Base-by-base conservation (phyloP, 1,284 basidiomycete genomes). In the Sporisorium reilianum region DNA sequence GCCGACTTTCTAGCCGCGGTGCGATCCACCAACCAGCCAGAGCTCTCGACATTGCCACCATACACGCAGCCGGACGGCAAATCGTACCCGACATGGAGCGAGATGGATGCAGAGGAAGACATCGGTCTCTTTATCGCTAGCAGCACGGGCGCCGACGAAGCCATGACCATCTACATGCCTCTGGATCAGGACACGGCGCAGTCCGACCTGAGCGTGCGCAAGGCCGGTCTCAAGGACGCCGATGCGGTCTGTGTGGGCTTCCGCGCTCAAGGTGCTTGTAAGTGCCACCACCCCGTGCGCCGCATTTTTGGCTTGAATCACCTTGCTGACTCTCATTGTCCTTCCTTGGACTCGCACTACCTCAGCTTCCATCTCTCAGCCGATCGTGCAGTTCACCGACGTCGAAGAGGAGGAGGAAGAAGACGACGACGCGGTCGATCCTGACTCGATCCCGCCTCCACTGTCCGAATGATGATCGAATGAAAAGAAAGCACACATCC, bases 151-250 rank as follows among this genome's bases (percentile, higher is more conserved):
- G 46, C 40, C 40, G 63, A 75, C 14, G 60, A 70, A 9, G 53
- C 40, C 26, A 70, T 70, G 63, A 64, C 63, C 48, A 54, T 70
- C 49, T 75, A 57, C 23, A 70, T 75, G 72, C 72, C 72, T 14
- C 63, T 75, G 25, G 67, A 70, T 12, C 66, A 70, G 10, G 64
- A 70, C 20, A 25, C 59, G 4, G 4, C 51, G 9, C 51, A 50
- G 16, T 50, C 62, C 1, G 56, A 66, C 14, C 25, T 53, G 1
- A 66, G 67, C 9, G 72, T 75, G 16, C 60, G 56, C 42, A 75
- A 75, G 22, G 72, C 67, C 5, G 67, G 63, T 18, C 67, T 75
- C 59, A 75, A 75, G 48, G 72, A 75, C 25, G 36, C 72, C 16
- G 72, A 75, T 36, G 59, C 49, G 6, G 52, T 75, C 38, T 69